These are phyloP conservation scores for Sporodiniella umbellata DNA, from an alignment of 371 early-diverging fungal genomes.

Conservation along the genomic window DNA sequence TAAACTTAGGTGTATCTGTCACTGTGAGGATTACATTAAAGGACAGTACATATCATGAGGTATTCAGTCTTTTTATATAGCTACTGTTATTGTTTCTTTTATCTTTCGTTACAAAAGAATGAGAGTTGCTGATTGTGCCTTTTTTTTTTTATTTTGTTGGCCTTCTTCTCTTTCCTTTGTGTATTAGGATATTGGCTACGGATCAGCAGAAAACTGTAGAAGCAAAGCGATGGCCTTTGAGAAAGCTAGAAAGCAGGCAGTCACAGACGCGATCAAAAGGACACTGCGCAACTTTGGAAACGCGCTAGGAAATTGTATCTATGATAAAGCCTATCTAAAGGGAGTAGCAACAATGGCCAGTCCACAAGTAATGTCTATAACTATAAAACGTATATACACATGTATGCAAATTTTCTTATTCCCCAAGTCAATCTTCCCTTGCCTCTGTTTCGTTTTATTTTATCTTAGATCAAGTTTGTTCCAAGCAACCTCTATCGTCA, in stretches of 20 bases:
- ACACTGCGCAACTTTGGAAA: constrained; percentile 94
- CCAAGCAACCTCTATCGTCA: constrained; percentile 25
- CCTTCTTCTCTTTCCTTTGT: too few species aligned
- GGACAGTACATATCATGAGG: constrained; percentile 95
- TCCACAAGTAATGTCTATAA: constrained; percentile 21
- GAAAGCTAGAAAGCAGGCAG: constrained; percentile 96
- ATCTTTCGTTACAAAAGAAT: not conserved
- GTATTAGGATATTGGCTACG: constrained; percentile 44
- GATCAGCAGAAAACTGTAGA: constrained; percentile 75
- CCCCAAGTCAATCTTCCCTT: too few species aligned
- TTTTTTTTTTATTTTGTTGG: too few species aligned
- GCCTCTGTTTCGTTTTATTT: too few species aligned
- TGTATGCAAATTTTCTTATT: too few species aligned
- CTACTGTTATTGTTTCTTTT: too few species aligned
- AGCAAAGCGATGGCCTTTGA: constrained; percentile 84
- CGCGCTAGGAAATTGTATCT: constrained; percentile 92
- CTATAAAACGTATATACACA: not conserved
- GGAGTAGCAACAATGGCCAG: constrained; percentile 43
- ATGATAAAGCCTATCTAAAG: constrained; percentile 85
- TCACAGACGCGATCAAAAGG: constrained; percentile 96
- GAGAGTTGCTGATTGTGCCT: too few species aligned
- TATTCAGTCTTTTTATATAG: too few species aligned
- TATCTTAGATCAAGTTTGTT: constrained; percentile 24
- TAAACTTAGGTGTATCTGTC: constrained; percentile 79
- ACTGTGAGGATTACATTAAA: constrained; percentile 86